Percentiles rank a stretch among this genome's conserved stretches.
Conservation (phyloP, 2,329 filamentous ascomycete species). For the Cladophialophora exuberans region DNA sequence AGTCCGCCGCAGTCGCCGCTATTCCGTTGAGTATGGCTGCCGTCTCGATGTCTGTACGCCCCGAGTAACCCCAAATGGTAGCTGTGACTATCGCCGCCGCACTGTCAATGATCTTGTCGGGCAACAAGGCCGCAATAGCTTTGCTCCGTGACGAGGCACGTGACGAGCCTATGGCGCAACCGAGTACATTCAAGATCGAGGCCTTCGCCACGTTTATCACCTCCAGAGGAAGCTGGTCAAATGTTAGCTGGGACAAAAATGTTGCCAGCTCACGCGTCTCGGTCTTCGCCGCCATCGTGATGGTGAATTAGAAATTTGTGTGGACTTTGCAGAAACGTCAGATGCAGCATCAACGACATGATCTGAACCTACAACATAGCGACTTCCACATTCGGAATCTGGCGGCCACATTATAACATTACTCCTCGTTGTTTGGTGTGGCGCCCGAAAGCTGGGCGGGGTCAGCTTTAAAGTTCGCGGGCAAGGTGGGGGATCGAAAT, state of each 20-base stretch:
- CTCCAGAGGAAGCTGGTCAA: conserved; percentile 10
- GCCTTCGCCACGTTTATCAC: conserved; percentile 14
- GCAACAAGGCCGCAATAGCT: background rate
- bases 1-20: conserved; percentile 58
- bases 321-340: no score
- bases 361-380: no score
- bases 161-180: conserved; percentile 16
- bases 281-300: background rate
- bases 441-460: no score
- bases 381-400: no score
- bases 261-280: conserved; percentile 1
- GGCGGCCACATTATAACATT: no score
- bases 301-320: background rate
- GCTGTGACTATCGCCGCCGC: background rate
- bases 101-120: background rate
- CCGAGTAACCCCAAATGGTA: conserved; percentile 6
- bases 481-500: no score
- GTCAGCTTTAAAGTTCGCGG: no score
- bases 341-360: no score
- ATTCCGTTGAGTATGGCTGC: conserved; percentile 59
- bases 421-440: no score
- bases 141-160: conserved; percentile 2
- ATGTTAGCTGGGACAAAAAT: conserved; percentile 13
- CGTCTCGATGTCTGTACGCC: conserved; percentile 32
- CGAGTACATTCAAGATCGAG: conserved; percentile 15